phyloP scores from a whole-genome alignment of 2,329 filamentous ascomycete species.

The Byssochlamys sp. region DNA sequence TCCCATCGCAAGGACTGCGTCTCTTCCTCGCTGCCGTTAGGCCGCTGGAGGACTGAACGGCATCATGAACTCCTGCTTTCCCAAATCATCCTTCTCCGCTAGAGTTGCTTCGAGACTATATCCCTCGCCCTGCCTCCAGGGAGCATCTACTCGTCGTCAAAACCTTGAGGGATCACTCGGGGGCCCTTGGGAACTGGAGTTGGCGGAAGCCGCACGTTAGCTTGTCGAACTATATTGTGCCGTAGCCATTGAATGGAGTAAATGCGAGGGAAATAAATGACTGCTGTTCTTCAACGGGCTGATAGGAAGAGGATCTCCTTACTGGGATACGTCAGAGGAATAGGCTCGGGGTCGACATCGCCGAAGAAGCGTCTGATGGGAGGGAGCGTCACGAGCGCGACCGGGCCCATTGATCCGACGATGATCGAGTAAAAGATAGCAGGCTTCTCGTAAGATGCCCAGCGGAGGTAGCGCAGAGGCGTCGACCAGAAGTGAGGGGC shows the following conservation, averaged over 20 bases:
- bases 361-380: constrained; percentile 64
- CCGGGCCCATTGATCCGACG: constrained; percentile 63
- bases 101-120: neutral
- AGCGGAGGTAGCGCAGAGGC: constrained; percentile 76
- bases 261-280: neutral
- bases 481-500: constrained; percentile 72
- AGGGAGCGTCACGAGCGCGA: constrained; percentile 60
- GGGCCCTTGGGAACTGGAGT: constrained; percentile 37
- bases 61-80: neutral
- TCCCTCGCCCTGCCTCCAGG: no score
- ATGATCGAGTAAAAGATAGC: constrained; percentile 81
- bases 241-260: neutral
- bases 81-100: neutral
- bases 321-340: constrained; percentile 91
- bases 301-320: constrained; percentile 35
- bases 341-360: constrained; percentile 59
- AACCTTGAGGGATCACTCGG: constrained; percentile 37
- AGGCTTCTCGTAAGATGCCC: constrained; percentile 78
- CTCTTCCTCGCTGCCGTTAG: neutral
- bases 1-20: neutral
- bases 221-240: neutral
- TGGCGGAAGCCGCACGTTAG: neutral
- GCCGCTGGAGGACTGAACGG: neutral
- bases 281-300: neutral
- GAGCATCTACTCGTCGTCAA: constrained; percentile 27